Conservation (phyloP, 2,329 filamentous ascomycete genomes). For the Pseudogymnoascus pannorum region DNA sequence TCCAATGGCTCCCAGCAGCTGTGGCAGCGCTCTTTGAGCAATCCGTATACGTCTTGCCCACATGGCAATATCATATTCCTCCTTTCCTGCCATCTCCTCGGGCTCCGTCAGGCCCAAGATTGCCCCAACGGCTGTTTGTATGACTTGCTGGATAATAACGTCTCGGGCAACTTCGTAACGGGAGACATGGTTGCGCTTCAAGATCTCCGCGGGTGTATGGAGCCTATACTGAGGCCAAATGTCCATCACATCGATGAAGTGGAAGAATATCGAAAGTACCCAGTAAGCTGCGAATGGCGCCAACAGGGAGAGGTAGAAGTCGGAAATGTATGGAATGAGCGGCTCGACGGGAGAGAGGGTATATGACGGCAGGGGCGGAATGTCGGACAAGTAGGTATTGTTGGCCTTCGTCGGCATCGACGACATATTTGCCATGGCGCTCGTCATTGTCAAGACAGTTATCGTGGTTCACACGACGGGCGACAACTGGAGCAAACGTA, state of each 20-base stretch:
- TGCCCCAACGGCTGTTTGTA: slow-evolving; percentile 70
- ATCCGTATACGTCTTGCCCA: slow-evolving; percentile 81
- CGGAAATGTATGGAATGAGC: slow-evolving; percentile 69
- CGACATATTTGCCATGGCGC: slow-evolving; percentile 10
- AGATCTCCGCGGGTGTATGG: slow-evolving; percentile 87
- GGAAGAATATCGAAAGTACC: slow-evolving; percentile 77
- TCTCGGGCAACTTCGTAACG: slow-evolving; percentile 81
- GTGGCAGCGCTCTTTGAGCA: slow-evolving; percentile 70
- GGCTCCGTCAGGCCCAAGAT: slow-evolving; percentile 66
- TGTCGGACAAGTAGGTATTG: slow-evolving; percentile 42
- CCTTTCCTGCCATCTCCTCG: slow-evolving; percentile 65
- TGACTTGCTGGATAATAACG: slow-evolving; percentile 83
- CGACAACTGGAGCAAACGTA: not conserved
- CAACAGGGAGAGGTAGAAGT: slow-evolving; percentile 70
- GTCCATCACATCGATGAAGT: slow-evolving; percentile 77
- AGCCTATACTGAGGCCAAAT: slow-evolving; percentile 85
- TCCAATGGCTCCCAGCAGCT: slow-evolving; percentile 62
- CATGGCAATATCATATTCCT: slow-evolving; percentile 78
- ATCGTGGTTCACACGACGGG: slow-evolving; percentile 9
- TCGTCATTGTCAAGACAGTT: slow-evolving; percentile 3
- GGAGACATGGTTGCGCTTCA: slow-evolving; percentile 77
- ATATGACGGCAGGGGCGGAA: slow-evolving; percentile 84
- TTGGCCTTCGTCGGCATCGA: slow-evolving; percentile 15
- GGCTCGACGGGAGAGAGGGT: slow-evolving; percentile 61
- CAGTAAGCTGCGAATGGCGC: slow-evolving; percentile 83